phyloP scores from a whole-genome alignment of 1,284 basidiomycete species.

The Waitea zeae region DNA sequence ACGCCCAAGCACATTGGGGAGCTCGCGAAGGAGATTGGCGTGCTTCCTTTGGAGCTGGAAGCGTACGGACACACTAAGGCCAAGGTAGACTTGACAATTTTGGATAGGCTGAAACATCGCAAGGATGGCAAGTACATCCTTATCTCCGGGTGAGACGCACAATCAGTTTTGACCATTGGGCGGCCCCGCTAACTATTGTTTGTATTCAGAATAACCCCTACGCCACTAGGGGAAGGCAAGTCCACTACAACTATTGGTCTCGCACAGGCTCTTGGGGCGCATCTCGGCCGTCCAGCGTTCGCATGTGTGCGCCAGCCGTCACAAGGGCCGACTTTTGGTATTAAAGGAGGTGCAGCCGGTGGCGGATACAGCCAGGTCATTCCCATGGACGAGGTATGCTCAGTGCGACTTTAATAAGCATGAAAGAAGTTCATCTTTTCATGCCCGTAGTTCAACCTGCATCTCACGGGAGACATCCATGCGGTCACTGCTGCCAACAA shows the following conservation, averaged over 20 bases:
- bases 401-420: not conserved
- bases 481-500: constrained; percentile 98
- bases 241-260: constrained; percentile 98
- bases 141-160: constrained; percentile 69
- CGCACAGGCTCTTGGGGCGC: constrained; percentile 91
- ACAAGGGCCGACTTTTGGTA: constrained; percentile 97
- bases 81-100: constrained; percentile 83
- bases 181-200: constrained; percentile 3
- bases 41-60: constrained; percentile 81
- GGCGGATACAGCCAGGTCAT: constrained; percentile 99
- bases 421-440: constrained; percentile 5
- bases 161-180: too few species aligned
- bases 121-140: constrained; percentile 96
- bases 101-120: constrained; percentile 75
- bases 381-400: constrained; percentile 85
- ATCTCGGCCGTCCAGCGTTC: constrained; percentile 84
- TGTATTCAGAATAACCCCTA: constrained; percentile 75
- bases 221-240: constrained; percentile 96
- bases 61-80: constrained; percentile 95
- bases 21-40: constrained; percentile 81
- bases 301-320: constrained; percentile 98
- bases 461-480: constrained; percentile 96
- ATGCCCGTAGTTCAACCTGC: constrained; percentile 74
- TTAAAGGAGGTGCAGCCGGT: constrained; percentile 98
- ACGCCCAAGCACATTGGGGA: constrained; percentile 79